Conservation (phyloP, 2,329 filamentous ascomycete genomes). For the Xylariaceae sp. region DNA sequence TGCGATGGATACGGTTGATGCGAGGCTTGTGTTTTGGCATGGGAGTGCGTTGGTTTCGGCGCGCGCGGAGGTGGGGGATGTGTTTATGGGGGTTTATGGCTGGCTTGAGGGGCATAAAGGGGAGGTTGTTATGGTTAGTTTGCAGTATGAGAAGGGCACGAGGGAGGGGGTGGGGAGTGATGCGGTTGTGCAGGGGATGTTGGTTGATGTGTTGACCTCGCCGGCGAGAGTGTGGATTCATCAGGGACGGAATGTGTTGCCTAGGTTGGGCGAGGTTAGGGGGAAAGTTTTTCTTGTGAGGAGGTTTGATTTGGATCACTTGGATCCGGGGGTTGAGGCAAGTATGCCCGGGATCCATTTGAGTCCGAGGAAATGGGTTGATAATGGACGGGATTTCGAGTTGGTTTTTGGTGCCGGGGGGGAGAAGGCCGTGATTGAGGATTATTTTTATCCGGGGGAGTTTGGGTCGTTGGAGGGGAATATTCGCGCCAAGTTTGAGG, state of each 20-base stretch:
- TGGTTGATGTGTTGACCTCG: slow-evolving; percentile 38
- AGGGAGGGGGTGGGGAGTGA: slow-evolving; percentile 32
- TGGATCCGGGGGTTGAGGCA: slow-evolving; percentile 28
- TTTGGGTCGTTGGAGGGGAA: slow-evolving; percentile 33
- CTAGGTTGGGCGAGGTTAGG: slow-evolving; percentile 21
- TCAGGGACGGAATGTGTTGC: slow-evolving; percentile 9
- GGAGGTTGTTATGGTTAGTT: slow-evolving; percentile 42
- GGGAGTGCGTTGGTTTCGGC: slow-evolving; percentile 40
- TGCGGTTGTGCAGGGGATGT: slow-evolving; percentile 33
- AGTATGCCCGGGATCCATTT: slow-evolving; percentile 44
- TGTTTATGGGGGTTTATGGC: slow-evolving; percentile 43
- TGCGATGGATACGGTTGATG: slow-evolving; percentile 42
- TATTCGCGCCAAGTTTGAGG: slow-evolving; percentile 42
- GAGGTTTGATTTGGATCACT: slow-evolving; percentile 38
- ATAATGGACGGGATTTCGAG: slow-evolving; percentile 37
- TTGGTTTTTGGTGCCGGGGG: slow-evolving; percentile 44
- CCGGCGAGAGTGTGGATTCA: slow-evolving; percentile 37
- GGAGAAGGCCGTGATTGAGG: slow-evolving; percentile 43
- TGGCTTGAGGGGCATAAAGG: slow-evolving; percentile 44
- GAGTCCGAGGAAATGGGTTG: slow-evolving; percentile 39
- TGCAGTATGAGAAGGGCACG: slow-evolving; percentile 42
- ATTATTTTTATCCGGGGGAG: slow-evolving; percentile 41
- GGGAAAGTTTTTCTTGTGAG: slow-evolving; percentile 38
- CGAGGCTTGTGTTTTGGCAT: slow-evolving; percentile 46
- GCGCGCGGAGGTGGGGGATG: slow-evolving; percentile 39